Evolutionary conservation across 2,329 filamentous ascomycete genomes (phyloP).

Genomic region (Epichloe bromicola): DNA sequence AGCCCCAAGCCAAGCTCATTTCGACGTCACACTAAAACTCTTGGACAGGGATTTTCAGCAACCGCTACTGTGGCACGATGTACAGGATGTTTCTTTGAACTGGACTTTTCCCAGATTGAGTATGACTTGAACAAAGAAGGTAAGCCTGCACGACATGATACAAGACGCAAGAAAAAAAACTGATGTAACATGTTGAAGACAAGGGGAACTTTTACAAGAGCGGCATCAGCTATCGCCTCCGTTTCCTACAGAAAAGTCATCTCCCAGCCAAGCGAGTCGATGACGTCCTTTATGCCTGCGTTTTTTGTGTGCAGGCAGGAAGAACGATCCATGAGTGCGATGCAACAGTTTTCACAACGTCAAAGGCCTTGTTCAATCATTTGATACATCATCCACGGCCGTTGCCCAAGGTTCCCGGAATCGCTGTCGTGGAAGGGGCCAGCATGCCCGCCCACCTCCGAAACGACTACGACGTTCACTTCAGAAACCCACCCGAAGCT

Average conservation of each 20-base stretch:
- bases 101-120: conserved; percentile 40
- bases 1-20: background rate
- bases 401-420: conserved; percentile 33
- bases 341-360: conserved; percentile 42
- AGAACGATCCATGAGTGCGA: conserved; percentile 40
- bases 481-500: conserved; percentile 25
- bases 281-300: conserved; percentile 39
- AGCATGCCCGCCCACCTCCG: conserved; percentile 25
- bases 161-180: background rate
- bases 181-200: background rate
- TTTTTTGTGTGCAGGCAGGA: conserved; percentile 39
- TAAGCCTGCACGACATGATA: conserved; percentile 10
- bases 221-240: conserved; percentile 36
- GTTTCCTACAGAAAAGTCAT: conserved; percentile 44
- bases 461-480: conserved; percentile 42
- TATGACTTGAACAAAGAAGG: conserved; percentile 35
- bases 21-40: conserved; percentile 1
- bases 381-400: conserved; percentile 40
- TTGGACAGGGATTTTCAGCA: conserved; percentile 26
- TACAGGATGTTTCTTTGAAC: conserved; percentile 38
- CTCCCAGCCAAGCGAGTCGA: conserved; percentile 35
- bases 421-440: conserved; percentile 33
- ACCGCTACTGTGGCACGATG: conserved; percentile 36
- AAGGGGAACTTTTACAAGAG: conserved; percentile 35
- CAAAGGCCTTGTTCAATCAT: conserved; percentile 39